A percentile compares a stretch with the other conserved stretches of the same genome.
phyloP scores from a whole-genome alignment of 371 early-diverging fungal genomes.

The Mortierella sp. region DNA sequence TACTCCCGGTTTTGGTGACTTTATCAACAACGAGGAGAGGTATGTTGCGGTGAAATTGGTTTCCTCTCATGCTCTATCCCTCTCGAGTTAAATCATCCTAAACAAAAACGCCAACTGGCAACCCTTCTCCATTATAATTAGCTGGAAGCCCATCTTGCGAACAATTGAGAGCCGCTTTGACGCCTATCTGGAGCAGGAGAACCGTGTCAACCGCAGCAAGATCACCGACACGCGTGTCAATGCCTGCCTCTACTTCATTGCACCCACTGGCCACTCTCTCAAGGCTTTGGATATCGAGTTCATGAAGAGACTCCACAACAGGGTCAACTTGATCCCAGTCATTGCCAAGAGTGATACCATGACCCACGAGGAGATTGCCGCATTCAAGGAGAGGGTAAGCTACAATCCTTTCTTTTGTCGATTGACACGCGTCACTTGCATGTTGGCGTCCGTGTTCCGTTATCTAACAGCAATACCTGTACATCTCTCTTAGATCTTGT shows the following conservation, averaged over 20 bases:
- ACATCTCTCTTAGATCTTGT: slow-evolving; percentile 67
- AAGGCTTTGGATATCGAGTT: slow-evolving; percentile 96
- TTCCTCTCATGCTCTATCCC: too few relatives aligned
- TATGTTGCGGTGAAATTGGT: too few relatives aligned
- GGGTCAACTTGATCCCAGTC: slow-evolving; percentile 98
- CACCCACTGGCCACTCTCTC: slow-evolving; percentile 94
- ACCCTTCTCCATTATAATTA: slow-evolving; percentile 21
- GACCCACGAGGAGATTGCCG: slow-evolving; percentile 93
- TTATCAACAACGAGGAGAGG: slow-evolving; percentile 95
- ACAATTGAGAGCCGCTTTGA: slow-evolving; percentile 96
- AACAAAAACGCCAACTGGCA: background rate
- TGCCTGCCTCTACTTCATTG: slow-evolving; percentile 97
- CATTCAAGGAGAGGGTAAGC: slow-evolving; percentile 85
- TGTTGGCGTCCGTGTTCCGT: too few relatives aligned
- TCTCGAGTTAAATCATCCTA: too few relatives aligned
- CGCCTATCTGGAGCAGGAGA: slow-evolving; percentile 94
- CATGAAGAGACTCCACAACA: slow-evolving; percentile 92
- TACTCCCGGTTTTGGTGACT: slow-evolving; percentile 96
- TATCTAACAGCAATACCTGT: background rate
- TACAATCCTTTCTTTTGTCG: background rate
- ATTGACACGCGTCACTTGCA: too few relatives aligned
- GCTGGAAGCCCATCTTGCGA: slow-evolving; percentile 96
- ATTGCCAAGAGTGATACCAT: slow-evolving; percentile 98
- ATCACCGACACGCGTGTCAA: slow-evolving; percentile 96
- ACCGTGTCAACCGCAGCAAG: slow-evolving; percentile 87